Base-by-base conservation (phyloP, 2,329 filamentous ascomycete genomes). In the Aspergillus novoparasiticus region DNA sequence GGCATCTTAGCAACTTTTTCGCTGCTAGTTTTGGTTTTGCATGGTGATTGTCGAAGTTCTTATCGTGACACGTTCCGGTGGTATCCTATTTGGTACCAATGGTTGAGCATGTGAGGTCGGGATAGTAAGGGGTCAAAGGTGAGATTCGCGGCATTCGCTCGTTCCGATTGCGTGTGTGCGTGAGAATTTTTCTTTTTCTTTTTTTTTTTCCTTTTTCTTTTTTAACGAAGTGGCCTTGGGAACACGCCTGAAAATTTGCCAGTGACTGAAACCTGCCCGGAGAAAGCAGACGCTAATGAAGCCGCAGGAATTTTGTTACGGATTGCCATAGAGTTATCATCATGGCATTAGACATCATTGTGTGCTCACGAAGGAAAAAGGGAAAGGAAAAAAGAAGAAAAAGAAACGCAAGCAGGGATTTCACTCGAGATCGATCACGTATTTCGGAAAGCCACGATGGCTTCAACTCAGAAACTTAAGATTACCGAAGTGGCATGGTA, bases 321-420 rank as follows among this genome's bases (percentile, higher is more conserved):
- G 55, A 59, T 10, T 30, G 26, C 48, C 23, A 30, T 48, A 14
- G 32, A 6, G 19, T 55, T 39, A 12, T 66, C 48, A 64, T 57
- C 36, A 69, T 61, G 59, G 59, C 65, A 68, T 77, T 74, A 71
- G 73, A 77, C 73, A 76, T 65, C 72, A 72, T 50, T 75, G 74
- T 73, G 75, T 76, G 68, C 64, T 63, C 66, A 64, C 62, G 23
- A 57, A 68, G 67, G 59, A 66, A 72, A 66, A 60, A 45, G 1
- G 10, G 23, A 45, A 45, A 45, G 39, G 19, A 43, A 43, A n/a
- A 3, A 43, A 8, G 39, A n/a, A 21, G 8, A 63, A 65, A 50
- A 54, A 48, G 56, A 62, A 62, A 62, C 59, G 46, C 21, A 28
- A 45, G 51, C 43, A 58, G 39, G 26, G 36, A 26, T 43, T 61